Evolutionary conservation across 1,139 yeast species (phyloP), one percentile per base, ranked within the genome.

Genomic region (Kazachstania sp.): DNA sequence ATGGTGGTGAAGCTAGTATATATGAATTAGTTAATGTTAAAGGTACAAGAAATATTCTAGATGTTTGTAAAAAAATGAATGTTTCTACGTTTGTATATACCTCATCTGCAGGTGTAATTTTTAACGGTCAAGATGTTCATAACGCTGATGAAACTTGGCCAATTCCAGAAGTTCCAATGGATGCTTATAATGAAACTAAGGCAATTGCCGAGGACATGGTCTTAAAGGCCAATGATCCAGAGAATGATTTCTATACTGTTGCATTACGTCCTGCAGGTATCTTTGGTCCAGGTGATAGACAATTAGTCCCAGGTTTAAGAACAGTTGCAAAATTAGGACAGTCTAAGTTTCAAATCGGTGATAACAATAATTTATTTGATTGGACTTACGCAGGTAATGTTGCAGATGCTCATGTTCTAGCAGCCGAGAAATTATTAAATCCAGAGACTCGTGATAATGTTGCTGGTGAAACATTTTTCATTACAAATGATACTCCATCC

Each of bases 301-400:
- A 94, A 66, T 71, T 92, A 61, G 92, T 94, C 43, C 98, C 98
- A 4, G 96, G 95, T 2, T 72, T 94, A 50, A 78, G 96, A 60
- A 77, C 77, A 16, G 95, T 88, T 44, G 92, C 95, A 2, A 75
- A 76, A 54, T 71, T 80, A 49, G 95, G 95, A 15, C 97, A 92
- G 65, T 84, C 92, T 34, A 85, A 84, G 65, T 87, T 86, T 66
- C 98, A 94, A 67, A 73, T 94, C 45, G 98, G 99, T 54, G 92
- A 86, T 65, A 94, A 94, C 67, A 80, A 85, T 65, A 92, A 92
- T 63, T 69, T 94, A 50, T 94, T 92, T 61, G 99, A 94, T 64
- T 88, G 95, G 84, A 88, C 97, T 0, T 94, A 88, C 60, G 98
- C 85, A n/a, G 97, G 97, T n/a, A 94, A 94, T 66, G 97, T 94